Conservation (phyloP, 2,329 filamentous ascomycete species). For the Lecanoromycetidae sp. region DNA sequence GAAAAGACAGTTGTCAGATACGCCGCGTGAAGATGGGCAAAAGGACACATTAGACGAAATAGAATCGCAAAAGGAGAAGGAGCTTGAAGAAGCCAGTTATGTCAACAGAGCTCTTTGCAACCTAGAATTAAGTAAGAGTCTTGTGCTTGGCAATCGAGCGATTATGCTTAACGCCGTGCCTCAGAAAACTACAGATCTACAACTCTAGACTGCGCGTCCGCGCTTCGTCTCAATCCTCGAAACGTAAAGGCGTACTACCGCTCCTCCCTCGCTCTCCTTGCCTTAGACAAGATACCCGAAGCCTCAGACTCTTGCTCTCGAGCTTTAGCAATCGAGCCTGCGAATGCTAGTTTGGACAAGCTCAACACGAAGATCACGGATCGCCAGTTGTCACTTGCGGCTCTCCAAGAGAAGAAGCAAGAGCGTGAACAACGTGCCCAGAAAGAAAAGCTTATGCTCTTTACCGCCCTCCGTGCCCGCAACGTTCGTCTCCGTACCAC, state of each 20-base stretch:
- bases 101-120: constrained; percentile 85
- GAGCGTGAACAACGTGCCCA: constrained; percentile 38
- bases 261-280: constrained; percentile 63
- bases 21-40: not conserved
- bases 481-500: constrained; percentile 57
- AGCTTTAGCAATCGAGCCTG: constrained; percentile 59
- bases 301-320: constrained; percentile 66
- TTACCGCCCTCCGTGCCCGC: constrained; percentile 55
- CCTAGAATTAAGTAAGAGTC: constrained; percentile 56
- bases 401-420: constrained; percentile 37
- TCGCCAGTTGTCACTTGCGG: constrained; percentile 44
- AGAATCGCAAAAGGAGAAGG: constrained; percentile 50
- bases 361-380: constrained; percentile 53
- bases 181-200: constrained; percentile 74
- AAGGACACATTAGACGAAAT: constrained; percentile 25
- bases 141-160: not conserved
- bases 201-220: constrained; percentile 70
- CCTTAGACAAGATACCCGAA: constrained; percentile 65
- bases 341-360: constrained; percentile 53
- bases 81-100: constrained; percentile 62
- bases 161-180: not conserved
- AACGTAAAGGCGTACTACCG: constrained; percentile 92
- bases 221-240: constrained; percentile 61
- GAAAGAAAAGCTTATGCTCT: constrained; percentile 50
- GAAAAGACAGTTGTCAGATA: not conserved